These are phyloP conservation scores for Phytophthora parvispora DNA, from an alignment of 352 stramenopile genomes.

Conservation along the genomic window DNA sequence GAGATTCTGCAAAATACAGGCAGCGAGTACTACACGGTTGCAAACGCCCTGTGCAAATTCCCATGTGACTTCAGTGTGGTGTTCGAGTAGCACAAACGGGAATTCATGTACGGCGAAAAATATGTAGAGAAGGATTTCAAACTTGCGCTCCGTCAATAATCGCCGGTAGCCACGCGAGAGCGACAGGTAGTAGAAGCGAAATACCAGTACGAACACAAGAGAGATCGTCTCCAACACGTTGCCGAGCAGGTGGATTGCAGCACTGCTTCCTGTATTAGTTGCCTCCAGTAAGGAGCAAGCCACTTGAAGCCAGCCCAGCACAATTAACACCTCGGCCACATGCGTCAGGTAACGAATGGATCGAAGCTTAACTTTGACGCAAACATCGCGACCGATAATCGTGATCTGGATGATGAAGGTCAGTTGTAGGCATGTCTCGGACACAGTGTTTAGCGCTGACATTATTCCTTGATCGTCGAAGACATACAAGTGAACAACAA, in stretches of 20 bases:
- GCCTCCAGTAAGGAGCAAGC: slow-evolving; percentile 1
- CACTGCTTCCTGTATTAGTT: background rate
- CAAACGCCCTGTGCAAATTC: slow-evolving; percentile 26
- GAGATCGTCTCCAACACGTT: slow-evolving; percentile 28
- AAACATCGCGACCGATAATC: slow-evolving; percentile 32
- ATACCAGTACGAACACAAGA: slow-evolving; percentile 34
- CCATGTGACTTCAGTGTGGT: slow-evolving; percentile 21
- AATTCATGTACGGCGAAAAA: slow-evolving; percentile 27
- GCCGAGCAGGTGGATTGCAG: slow-evolving; percentile 5
- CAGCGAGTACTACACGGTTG: slow-evolving; percentile 15
- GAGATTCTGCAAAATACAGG: slow-evolving; percentile 27
- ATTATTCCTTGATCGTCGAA: slow-evolving; percentile 16
- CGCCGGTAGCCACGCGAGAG: slow-evolving; percentile 18
- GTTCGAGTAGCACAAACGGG: slow-evolving; percentile 13
- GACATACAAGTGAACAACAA: slow-evolving; percentile 36
- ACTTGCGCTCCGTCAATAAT: slow-evolving; percentile 16
- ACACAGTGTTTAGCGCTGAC: slow-evolving; percentile 41
- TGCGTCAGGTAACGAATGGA: slow-evolving; percentile 24
- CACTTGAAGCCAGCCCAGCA: slow-evolving; percentile 16
- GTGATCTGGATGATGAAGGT: slow-evolving; percentile 56
- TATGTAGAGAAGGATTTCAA: slow-evolving; percentile 19
- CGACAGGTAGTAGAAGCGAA: slow-evolving; percentile 40
- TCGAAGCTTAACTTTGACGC: slow-evolving; percentile 19
- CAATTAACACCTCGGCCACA: slow-evolving; percentile 28
- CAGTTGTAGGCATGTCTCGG: slow-evolving; percentile 39